A percentile compares a stretch with the other conserved stretches of the same genome.
Evolutionary conservation across 176 grass and related monocot species (phyloP).

Genomic region (Carex littledalei): DNA sequence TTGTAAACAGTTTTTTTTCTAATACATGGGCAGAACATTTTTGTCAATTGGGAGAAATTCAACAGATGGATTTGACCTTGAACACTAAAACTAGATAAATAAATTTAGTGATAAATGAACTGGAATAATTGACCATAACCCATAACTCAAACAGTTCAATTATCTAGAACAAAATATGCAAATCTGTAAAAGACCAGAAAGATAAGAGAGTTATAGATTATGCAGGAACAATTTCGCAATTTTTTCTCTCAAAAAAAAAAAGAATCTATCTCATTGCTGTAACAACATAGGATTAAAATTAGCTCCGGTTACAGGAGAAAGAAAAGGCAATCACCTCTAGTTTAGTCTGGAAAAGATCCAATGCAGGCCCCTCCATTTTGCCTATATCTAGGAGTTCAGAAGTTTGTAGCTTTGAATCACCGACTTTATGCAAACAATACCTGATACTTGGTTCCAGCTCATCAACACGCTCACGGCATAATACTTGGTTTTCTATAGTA

Average conservation of each 20-base stretch:
- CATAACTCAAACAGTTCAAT: neutral
- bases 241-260: neutral
- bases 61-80: neutral
- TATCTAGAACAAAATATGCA: neutral
- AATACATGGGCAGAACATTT: neutral
- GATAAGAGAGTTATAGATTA: neutral
- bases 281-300: neutral
- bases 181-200: neutral
- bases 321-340: conserved; percentile 53
- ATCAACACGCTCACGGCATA: conserved; percentile 85
- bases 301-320: neutral
- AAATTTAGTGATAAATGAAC: neutral
- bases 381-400: conserved; percentile 73
- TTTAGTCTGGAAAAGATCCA: conserved; percentile 88
- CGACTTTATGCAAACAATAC: conserved; percentile 91
- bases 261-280: neutral
- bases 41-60: neutral
- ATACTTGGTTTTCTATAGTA: conserved; percentile 89
- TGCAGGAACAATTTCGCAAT: neutral
- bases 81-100: neutral
- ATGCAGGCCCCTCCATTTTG: conserved; percentile 76
- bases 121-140: neutral
- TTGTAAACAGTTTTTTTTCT: conserved; percentile 1
- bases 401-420: conserved; percentile 80
- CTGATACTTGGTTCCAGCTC: conserved; percentile 97